A percentile compares a stretch with the other conserved stretches of the same genome.
These are phyloP conservation scores for Pisolithus microcarpus DNA, from an alignment of 768 basidiomycete genomes.

Conservation along the genomic window DNA sequence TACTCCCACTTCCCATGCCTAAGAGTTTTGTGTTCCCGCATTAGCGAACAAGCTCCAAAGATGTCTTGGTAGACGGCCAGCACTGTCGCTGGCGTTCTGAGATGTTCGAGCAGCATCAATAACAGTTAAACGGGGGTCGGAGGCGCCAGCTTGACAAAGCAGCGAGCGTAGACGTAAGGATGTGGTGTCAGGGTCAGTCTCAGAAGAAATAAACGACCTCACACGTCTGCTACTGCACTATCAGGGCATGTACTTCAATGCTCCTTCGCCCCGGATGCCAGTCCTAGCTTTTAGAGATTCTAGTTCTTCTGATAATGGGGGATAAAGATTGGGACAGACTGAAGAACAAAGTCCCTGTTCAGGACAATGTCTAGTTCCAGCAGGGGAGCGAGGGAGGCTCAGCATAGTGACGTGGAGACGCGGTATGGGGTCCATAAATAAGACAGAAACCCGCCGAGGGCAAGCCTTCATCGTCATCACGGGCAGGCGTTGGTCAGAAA, in stretches of 20 bases:
- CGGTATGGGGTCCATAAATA: constrained; percentile 88
- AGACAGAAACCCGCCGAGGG: constrained; percentile 49
- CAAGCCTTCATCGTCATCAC: constrained; percentile 29
- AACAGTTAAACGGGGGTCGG: not conserved
- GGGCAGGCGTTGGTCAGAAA: constrained; percentile 40
- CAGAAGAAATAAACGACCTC: constrained; percentile 7
- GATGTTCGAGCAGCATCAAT: not conserved
- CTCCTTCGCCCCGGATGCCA: constrained; percentile 20
- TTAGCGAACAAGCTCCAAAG: constrained; percentile 19
- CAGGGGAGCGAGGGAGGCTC: constrained; percentile 77
- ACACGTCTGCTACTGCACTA: constrained; percentile 21
- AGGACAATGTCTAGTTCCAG: too few relatives aligned
- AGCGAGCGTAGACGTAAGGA: constrained; percentile 18
- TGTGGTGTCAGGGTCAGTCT: constrained; percentile 12
- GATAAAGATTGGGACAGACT: constrained; percentile 3
- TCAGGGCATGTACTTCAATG: constrained; percentile 20
- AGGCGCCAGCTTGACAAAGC: constrained; percentile 11
- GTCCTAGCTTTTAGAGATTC: constrained; percentile 17
- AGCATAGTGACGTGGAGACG: constrained; percentile 93
- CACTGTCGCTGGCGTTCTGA: not conserved
- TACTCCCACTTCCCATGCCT: constrained; percentile 23
- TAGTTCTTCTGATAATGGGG: not conserved
- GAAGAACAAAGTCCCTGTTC: not conserved
- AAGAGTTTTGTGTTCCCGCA: constrained; percentile 30
- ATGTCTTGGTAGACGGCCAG: not conserved